Percentiles rank a stretch among this genome's conserved stretches.
Evolutionary conservation across 1,139 yeast genomes (phyloP).

Genomic region (Saccharomyces pastorianus): DNA sequence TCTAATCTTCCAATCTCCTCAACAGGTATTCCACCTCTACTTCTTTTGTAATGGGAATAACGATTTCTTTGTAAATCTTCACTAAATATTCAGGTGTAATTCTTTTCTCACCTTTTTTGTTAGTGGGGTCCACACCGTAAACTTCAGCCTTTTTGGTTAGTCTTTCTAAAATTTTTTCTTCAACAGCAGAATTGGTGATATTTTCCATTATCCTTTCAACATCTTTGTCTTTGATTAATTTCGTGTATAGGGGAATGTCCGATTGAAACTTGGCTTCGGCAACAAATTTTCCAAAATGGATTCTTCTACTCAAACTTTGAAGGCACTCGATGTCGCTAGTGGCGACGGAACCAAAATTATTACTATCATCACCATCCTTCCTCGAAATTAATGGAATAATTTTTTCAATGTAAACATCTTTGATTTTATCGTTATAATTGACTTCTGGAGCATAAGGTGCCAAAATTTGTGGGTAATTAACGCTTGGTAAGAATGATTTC

Average conservation of each 20-base stretch:
- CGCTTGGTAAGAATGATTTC: constrained; percentile 66
- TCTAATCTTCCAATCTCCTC: constrained; percentile 53
- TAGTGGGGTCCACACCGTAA: constrained; percentile 82
- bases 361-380: constrained; percentile 65
- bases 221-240: constrained; percentile 59
- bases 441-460: constrained; percentile 68
- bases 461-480: constrained; percentile 69
- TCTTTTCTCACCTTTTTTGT: constrained; percentile 63
- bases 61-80: constrained; percentile 72
- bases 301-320: constrained; percentile 85
- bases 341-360: constrained; percentile 83
- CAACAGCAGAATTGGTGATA: constrained; percentile 83
- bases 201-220: constrained; percentile 65
- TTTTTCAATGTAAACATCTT: constrained; percentile 54
- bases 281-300: constrained; percentile 94
- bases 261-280: constrained; percentile 85
- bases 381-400: constrained; percentile 72
- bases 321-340: constrained; percentile 76
- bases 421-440: constrained; percentile 66
- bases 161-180: constrained; percentile 71
- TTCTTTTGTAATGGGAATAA: constrained; percentile 87
- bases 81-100: constrained; percentile 78
- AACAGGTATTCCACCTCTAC: constrained; percentile 91
- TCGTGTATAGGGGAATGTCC: constrained; percentile 56
- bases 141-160: constrained; percentile 70